phyloP scores from a whole-genome alignment of 768 basidiomycete genomes.

The Kondoa malvinella region DNA sequence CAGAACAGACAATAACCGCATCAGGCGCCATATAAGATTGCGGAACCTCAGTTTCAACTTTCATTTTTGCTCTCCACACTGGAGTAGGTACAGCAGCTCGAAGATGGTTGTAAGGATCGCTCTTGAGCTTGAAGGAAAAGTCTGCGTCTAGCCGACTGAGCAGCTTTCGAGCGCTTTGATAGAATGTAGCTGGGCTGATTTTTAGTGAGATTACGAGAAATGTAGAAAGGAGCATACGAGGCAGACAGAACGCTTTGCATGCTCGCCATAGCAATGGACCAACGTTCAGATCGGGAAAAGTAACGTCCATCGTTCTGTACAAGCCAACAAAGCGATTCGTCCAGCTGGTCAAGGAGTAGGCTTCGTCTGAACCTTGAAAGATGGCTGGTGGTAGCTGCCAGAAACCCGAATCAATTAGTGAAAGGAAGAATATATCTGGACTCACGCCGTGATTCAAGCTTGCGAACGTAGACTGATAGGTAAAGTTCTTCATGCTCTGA shows the following conservation, averaged over 20 bases:
- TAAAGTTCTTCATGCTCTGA: slow-evolving; percentile 11
- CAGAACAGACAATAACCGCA: background rate
- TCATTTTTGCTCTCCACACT: background rate
- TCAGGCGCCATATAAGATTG: slow-evolving; percentile 6
- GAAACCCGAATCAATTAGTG: background rate
- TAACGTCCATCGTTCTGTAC: background rate
- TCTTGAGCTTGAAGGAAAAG: background rate
- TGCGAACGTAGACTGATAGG: background rate
- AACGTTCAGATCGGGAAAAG: slow-evolving; percentile 16
- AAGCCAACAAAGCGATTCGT: slow-evolving; percentile 10
- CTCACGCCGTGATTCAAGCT: background rate
- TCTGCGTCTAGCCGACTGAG: slow-evolving; percentile 3
- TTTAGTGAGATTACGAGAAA: background rate
- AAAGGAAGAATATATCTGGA: background rate
- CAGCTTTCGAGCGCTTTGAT: background rate
- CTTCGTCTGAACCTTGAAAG: background rate
- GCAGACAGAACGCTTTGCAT: slow-evolving; percentile 2
- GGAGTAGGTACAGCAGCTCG: background rate
- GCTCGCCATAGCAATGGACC: slow-evolving; percentile 11
- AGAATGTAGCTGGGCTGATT: slow-evolving; percentile 10
- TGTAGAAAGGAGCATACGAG: slow-evolving; percentile 8
- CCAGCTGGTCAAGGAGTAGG: background rate
- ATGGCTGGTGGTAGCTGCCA: background rate
- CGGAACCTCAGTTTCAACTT: background rate
- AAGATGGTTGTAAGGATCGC: background rate